These are phyloP conservation scores for Xylaria castorea DNA, from an alignment of 495 filamentous ascomycete species.

Conservation along the genomic window DNA sequence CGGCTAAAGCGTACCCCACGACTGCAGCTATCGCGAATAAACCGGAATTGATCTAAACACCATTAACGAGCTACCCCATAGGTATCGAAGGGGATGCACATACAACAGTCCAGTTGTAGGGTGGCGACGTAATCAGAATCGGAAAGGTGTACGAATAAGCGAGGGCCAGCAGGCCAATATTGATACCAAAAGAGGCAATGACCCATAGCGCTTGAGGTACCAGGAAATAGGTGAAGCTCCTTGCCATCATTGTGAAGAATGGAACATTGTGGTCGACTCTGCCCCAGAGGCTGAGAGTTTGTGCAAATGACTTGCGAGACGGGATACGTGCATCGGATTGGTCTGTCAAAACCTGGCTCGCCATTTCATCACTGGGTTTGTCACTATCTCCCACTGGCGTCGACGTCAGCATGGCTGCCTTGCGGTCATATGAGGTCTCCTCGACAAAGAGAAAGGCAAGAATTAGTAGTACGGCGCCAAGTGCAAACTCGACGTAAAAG, in stretches of 20 bases:
- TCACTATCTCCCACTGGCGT: slow-evolving; percentile 36
- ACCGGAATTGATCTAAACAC: slow-evolving; percentile 56
- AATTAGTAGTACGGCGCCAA: slow-evolving; percentile 60
- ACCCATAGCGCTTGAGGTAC: slow-evolving; percentile 67
- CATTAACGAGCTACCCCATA: background rate
- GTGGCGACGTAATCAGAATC: slow-evolving; percentile 58
- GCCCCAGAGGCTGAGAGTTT: slow-evolving; percentile 58
- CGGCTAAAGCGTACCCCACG: slow-evolving; percentile 59
- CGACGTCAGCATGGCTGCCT: slow-evolving; percentile 24
- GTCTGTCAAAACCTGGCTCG: slow-evolving; percentile 26
- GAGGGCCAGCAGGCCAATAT: slow-evolving; percentile 65
- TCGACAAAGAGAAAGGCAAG: slow-evolving; percentile 68
- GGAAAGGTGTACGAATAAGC: slow-evolving; percentile 68
- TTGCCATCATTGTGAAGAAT: slow-evolving; percentile 61
- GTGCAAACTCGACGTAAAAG: slow-evolving; percentile 70
- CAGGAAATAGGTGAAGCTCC: slow-evolving; percentile 64
- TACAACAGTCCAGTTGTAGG: slow-evolving; percentile 62
- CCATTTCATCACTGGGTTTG: slow-evolving; percentile 31
- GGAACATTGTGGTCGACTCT: slow-evolving; percentile 57
- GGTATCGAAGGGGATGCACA: slow-evolving; percentile 12
- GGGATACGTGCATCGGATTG: slow-evolving; percentile 34
- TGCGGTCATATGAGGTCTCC: slow-evolving; percentile 64
- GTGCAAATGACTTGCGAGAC: slow-evolving; percentile 52
- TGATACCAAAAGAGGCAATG: slow-evolving; percentile 55
- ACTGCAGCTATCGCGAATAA: slow-evolving; percentile 61